Base-by-base conservation (phyloP, 805 yeast genomes). In the Yarrowia hollandica region DNA sequence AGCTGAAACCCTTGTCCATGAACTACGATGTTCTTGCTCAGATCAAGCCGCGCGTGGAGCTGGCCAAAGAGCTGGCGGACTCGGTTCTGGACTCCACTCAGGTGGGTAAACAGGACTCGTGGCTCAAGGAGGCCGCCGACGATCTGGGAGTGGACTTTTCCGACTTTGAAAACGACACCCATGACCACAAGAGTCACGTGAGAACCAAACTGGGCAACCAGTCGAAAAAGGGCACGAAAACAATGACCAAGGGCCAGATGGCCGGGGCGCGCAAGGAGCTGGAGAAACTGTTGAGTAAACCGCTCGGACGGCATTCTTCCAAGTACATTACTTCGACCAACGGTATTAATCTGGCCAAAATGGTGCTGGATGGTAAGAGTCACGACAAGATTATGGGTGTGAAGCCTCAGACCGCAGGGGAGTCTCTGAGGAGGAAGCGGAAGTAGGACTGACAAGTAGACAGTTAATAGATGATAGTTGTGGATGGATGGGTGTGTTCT, bases 61-160 rank as follows among this genome's bases (percentile, higher is more conserved):
- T 91, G 35, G 88, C 97, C 5, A 78, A 85, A 19, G 81, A 84
- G 66, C 74, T 94, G 54, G 91, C 95, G 0, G 96, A 88, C 64
- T 77, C 88, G 15, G 82, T 82, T 35, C 75, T 84, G 14, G 80
- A 85, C 2, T 72, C 81, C 2, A 80, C 84, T 16, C 80, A 87
- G 5, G 64, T 63, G 38, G 74, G 74, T 10, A 71, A 67, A 57
- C 64, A 90, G 64, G 83, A 83, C 60, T 76, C 82, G 21, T 90
- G 98, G 97, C 76, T 90, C 61, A 80, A 82, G 61, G 83, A 89
- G 68, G 97, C 97, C 0, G 98, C 98, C 0, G 94, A 87, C 57
- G 99, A 94, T 54, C 77, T 94, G 60, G 99, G 96, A 8, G 73
- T 91, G 35, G 97, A 88, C 31, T 77, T 86, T 41, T 90, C 84